Base-by-base conservation (phyloP, 1,284 basidiomycete species). In the Cutaneotrichosporon sp. region DNA sequence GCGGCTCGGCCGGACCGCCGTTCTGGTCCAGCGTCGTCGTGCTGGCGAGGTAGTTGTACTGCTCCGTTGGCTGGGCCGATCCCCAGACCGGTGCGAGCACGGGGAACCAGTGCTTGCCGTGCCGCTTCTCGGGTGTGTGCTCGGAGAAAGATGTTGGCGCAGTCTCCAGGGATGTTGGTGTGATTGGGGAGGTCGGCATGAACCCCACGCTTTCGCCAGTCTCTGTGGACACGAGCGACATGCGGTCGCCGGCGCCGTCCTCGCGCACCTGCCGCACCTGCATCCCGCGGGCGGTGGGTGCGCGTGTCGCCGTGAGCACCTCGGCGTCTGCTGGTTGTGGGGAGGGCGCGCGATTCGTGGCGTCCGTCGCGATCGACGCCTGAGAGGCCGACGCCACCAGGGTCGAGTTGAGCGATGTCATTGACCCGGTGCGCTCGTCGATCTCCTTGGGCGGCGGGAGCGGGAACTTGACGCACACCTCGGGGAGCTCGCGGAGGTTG, bases 401-500 rank as follows among this genome's bases (percentile, higher is more conserved):
- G 7, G 47, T 31, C 47, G 47, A 50, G 16, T 31, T n/a, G 8
- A 29, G 24, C 24, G 47, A 50, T 8, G 47, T 13, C 9, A 18
- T 31, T 4, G 47, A 50, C 5, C 47, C 25, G 2, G 16, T n/a
- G 18, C 47, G 24, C 18, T 31, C 25, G 27, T 50, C 27, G 14
- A 50, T 25, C 47, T 50, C 47, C 8, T 36, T 53, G 1, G 51
- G 20, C 3, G 51, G 51, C 13, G 51, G 51, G 7, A 53, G 34
- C 3, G 51, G 51, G 14, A 53, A 53, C 22, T 53, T 36, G 20
- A 38, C 34, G 34, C 51, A 53, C 20, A 53, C 34, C 2, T 36
- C 33, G 5, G 51, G 51, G 20, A 53, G 51, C 13, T 53, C 51
- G 14, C 51, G 51, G 33, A 53, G 31, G 16, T 53, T 53, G 51